Conservation (phyloP, 305 asterid species). For the Fraxinus sp. region DNA sequence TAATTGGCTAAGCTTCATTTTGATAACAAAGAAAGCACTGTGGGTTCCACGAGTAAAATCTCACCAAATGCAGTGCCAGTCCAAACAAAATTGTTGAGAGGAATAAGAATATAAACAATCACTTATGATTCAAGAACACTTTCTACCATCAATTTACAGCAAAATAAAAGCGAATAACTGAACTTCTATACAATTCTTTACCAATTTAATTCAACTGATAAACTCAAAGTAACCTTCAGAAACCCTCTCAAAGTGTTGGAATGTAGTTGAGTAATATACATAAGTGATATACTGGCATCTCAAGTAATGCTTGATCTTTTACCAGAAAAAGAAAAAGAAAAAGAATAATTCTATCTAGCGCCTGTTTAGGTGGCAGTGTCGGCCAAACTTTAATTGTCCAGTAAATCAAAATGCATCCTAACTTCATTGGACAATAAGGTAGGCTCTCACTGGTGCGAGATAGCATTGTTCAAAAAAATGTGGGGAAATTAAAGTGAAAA, state of each 20-base stretch:
- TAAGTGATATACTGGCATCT: not conserved
- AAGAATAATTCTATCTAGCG: not conserved
- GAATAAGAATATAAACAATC: not conserved
- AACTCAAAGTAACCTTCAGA: not conserved
- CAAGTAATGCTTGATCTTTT: not conserved
- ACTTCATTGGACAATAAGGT: not conserved
- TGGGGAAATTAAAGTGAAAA: not conserved
- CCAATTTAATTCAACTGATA: not conserved
- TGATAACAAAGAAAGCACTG: not conserved
- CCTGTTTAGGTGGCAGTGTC: not conserved
- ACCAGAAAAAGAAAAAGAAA: not conserved
- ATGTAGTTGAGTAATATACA: not conserved
- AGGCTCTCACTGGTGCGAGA: not conserved
- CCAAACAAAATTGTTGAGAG: not conserved
- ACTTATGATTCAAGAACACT: not conserved
- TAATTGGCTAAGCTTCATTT: not conserved
- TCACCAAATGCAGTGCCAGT: not conserved
- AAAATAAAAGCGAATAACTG: not conserved
- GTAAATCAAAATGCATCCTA: not conserved
- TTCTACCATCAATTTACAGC: not conserved
- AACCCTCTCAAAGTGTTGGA: not conserved
- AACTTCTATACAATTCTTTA: not conserved
- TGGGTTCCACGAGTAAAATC: not conserved
- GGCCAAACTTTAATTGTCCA: not conserved
- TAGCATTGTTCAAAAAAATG: not conserved